Percentiles rank a stretch among this genome's conserved stretches.
These are phyloP conservation scores for Mentha longifolia DNA, from an alignment of 257 asterid genomes.

Conservation along the genomic window DNA sequence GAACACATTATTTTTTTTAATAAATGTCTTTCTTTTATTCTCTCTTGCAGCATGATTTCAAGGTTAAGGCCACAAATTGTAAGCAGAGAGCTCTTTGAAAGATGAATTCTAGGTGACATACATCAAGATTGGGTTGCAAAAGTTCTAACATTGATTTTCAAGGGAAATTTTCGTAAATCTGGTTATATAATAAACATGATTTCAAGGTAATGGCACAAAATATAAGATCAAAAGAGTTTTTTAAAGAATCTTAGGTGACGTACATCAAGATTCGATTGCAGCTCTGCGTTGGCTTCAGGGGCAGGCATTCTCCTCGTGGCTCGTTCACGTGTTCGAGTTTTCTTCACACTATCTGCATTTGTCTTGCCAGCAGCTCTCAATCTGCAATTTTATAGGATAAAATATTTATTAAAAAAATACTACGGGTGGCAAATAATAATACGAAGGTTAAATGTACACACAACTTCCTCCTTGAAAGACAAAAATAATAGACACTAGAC, in stretches of 20 bases:
- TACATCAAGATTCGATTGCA: slow-evolving; percentile 43
- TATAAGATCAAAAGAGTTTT: background rate
- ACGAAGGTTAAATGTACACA: background rate
- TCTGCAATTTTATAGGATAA: slow-evolving; percentile 26
- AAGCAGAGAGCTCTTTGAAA: slow-evolving; percentile 8
- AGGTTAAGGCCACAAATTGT: slow-evolving; percentile 11
- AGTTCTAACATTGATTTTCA: background rate
- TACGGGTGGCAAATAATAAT: background rate
- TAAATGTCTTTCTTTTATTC: background rate
- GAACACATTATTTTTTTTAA: background rate
- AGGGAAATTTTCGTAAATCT: background rate
- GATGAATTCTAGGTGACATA: slow-evolving; percentile 28
- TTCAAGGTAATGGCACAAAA: slow-evolving; percentile 14
- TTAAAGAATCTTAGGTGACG: slow-evolving; percentile 19
- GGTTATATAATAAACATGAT: background rate
- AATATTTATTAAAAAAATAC: background rate
- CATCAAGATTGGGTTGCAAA: slow-evolving; percentile 41
- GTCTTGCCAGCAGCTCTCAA: slow-evolving; percentile 39
- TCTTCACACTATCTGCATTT: slow-evolving; percentile 40
- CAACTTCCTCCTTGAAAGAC: background rate
- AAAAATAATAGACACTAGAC: background rate
- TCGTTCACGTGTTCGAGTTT: slow-evolving; percentile 39
- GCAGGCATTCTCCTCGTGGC: slow-evolving; percentile 38
- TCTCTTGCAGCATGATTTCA: background rate
- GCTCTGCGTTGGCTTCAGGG: slow-evolving; percentile 47